These are phyloP conservation scores for Citrus sp. DNA, from an alignment of 345 rosid species.

Conservation along the genomic window DNA sequence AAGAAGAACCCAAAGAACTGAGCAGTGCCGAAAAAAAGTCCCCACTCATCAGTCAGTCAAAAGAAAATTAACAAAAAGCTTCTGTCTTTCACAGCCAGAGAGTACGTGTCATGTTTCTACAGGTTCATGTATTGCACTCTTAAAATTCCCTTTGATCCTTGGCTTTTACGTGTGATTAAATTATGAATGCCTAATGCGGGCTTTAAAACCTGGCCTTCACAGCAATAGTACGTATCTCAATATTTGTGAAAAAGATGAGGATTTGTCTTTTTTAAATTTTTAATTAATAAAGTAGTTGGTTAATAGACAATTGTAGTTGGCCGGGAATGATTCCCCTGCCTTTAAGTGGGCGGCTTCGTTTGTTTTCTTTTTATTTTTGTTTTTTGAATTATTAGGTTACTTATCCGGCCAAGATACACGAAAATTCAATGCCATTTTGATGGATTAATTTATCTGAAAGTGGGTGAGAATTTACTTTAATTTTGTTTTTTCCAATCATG, in stretches of 20 bases:
- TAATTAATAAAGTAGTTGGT: too few relatives aligned
- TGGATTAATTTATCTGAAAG: not conserved
- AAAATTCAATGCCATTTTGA: not conserved
- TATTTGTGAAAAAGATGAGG: not conserved
- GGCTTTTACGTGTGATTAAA: not conserved
- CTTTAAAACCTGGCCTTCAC: conserved; percentile 1
- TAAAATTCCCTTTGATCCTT: too few relatives aligned
- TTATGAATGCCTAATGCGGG: not conserved
- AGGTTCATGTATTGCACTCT: not conserved
- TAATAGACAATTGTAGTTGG: not conserved
- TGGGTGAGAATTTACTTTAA: not conserved
- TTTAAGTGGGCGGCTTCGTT: not conserved
- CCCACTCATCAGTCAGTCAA: not conserved
- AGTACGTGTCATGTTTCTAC: conserved; percentile 13
- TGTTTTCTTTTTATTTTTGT: not conserved
- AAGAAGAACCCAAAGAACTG: not conserved
- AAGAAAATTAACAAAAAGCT: not conserved
- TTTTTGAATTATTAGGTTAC: not conserved
- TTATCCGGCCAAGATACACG: not conserved
- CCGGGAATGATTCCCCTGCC: conserved; percentile 7
- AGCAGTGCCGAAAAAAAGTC: too few relatives aligned
- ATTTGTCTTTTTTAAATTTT: too few relatives aligned
- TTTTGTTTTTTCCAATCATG: not conserved
- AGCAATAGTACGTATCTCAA: not conserved
- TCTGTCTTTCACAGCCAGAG: not conserved